Evolutionary conservation across 2,329 filamentous ascomycete species (phyloP).

Genomic region (Celoporthe dispersa): DNA sequence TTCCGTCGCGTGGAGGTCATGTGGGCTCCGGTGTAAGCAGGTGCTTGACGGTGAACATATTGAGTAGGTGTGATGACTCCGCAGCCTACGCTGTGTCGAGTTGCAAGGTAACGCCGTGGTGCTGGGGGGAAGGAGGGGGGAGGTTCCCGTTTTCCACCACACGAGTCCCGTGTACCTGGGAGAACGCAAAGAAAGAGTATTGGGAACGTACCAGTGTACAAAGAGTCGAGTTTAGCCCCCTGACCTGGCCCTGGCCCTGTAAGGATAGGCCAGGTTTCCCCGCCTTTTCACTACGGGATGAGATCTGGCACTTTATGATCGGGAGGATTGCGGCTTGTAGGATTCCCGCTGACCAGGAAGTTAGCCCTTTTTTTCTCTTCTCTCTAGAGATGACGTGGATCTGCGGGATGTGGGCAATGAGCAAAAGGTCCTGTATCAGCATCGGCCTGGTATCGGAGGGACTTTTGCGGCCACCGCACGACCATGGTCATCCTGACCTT

Average conservation of each 20-base stretch:
- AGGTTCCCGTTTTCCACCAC: neutral
- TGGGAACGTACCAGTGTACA: constrained; percentile 6
- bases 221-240: neutral
- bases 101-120: neutral
- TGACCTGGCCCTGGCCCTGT: constrained; percentile 2
- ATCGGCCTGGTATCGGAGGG: neutral
- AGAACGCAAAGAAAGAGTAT: neutral
- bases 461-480: neutral
- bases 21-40: neutral
- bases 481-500: neutral
- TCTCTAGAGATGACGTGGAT: neutral
- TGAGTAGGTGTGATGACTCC: neutral
- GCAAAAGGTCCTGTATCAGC: neutral
- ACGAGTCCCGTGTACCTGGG: neutral
- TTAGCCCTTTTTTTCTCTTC: too few species aligned
- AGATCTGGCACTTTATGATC: constrained; percentile 10
- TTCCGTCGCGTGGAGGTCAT: constrained; percentile 10
- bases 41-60: constrained; percentile 2
- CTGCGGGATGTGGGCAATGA: neutral
- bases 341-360: constrained; percentile 9
- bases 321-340: constrained; percentile 18
- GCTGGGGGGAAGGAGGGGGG: too few species aligned
- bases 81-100: neutral
- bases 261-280: constrained; percentile 7
- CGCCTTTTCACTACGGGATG: constrained; percentile 5